These are phyloP conservation scores for Phialemoniopsis sp. DNA, from an alignment of 2,329 filamentous ascomycete genomes.

Conservation along the genomic window DNA sequence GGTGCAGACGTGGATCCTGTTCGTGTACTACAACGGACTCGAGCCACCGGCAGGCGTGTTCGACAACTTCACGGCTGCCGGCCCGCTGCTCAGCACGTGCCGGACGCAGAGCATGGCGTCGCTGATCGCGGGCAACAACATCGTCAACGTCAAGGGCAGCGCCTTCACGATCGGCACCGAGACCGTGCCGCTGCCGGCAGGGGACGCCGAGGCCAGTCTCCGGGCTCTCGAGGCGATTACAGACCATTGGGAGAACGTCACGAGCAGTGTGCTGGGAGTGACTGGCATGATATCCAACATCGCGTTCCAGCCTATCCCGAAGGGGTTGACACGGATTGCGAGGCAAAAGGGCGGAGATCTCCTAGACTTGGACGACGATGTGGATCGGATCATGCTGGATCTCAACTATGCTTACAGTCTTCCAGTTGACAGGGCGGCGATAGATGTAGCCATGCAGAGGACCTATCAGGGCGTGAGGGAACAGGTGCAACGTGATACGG, in stretches of 20 bases:
- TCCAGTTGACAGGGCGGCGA: conserved; percentile 17
- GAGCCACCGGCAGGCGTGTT: conserved; percentile 49
- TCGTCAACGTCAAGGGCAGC: conserved; percentile 12
- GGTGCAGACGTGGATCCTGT: conserved; percentile 54
- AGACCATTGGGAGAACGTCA: conserved; percentile 13
- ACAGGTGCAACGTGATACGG: conserved; percentile 22
- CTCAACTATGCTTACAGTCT: conserved; percentile 33
- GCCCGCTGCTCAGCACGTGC: conserved; percentile 29
- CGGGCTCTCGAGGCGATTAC: conserved; percentile 10
- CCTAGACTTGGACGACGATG: conserved; percentile 29
- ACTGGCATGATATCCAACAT: conserved; percentile 12
- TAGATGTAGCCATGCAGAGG: conserved; percentile 28
- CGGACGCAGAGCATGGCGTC: conserved; percentile 16
- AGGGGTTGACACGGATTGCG: conserved; percentile 23
- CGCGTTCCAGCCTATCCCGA: conserved; percentile 24
- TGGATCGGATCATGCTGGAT: conserved; percentile 36
- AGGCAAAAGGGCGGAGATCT: conserved; percentile 28
- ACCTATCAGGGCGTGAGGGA: conserved; percentile 26
- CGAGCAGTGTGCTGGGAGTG: conserved; percentile 5
- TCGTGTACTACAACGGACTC: conserved; percentile 59
- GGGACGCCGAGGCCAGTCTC: background rate
- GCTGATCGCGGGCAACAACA: conserved; percentile 16
- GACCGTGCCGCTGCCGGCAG: conserved; percentile 13
- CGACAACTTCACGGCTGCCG: conserved; percentile 47
- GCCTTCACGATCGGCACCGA: conserved; percentile 17